A percentile compares a stretch with the other conserved stretches of the same genome.
Evolutionary conservation across 2,329 filamentous ascomycete genomes (phyloP).

Genomic region (Alternaria atra): DNA sequence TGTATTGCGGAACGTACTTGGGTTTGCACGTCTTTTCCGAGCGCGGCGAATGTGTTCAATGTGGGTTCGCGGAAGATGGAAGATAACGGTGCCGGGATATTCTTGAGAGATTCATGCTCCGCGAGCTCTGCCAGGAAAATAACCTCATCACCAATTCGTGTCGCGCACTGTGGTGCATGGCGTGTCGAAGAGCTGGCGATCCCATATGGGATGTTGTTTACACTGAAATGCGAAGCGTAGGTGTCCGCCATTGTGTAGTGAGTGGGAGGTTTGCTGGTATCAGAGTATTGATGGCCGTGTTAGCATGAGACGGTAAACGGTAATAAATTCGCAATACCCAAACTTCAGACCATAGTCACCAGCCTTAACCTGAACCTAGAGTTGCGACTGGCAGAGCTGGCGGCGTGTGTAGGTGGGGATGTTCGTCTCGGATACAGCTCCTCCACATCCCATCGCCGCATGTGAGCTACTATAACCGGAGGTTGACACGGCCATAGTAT

Average conservation of each 20-base stretch:
- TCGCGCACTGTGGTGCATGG: constrained; percentile 56
- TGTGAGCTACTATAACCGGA: background rate
- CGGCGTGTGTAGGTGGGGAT: constrained; percentile 1
- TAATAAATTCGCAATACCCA: background rate
- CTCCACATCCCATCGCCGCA: constrained; percentile 23
- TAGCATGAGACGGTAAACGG: background rate
- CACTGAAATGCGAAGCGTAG: constrained; percentile 41
- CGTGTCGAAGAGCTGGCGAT: constrained; percentile 36
- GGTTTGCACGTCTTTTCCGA: constrained; percentile 52
- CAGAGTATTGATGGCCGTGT: no score
- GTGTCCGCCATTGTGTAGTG: constrained; percentile 26
- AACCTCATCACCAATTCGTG: constrained; percentile 61
- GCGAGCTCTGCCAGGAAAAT: constrained; percentile 62
- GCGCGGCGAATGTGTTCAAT: constrained; percentile 62
- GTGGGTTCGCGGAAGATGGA: constrained; percentile 43
- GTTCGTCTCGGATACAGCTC: constrained; percentile 11
- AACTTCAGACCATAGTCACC: background rate
- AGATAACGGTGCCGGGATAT: constrained; percentile 26
- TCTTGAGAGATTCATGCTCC: constrained; percentile 38
- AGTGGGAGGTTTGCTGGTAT: background rate
- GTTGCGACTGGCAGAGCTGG: background rate
- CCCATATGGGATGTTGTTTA: constrained; percentile 46
- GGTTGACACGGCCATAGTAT: constrained; percentile 1
- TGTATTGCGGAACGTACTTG: constrained; percentile 56
- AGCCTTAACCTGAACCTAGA: background rate